phyloP scores from a whole-genome alignment of 148 eudicot genomes.

The Arbutus unedo region DNA sequence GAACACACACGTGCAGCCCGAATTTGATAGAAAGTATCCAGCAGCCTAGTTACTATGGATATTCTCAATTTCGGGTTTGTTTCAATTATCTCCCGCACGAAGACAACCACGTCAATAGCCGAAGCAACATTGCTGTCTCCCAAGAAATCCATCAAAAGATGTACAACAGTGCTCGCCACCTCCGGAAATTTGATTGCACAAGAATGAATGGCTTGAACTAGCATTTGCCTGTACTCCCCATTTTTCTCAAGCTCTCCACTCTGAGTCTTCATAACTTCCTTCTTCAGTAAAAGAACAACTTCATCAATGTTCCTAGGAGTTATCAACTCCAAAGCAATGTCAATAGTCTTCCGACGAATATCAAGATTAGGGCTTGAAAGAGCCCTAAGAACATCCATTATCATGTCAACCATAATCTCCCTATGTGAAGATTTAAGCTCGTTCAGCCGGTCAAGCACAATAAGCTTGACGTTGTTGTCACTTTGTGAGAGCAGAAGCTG shows the following conservation, averaged over 20 bases:
- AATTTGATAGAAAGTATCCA: conserved; percentile 92
- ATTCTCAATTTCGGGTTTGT: conserved; percentile 87
- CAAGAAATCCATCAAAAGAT: conserved; percentile 95
- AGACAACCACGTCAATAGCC: conserved; percentile 87
- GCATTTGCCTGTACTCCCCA: conserved; percentile 94
- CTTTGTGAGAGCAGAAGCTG: conserved; percentile 86
- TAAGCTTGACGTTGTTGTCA: conserved; percentile 94
- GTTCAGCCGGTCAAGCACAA: conserved; percentile 81
- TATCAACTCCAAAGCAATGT: conserved; percentile 74
- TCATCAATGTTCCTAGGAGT: conserved; percentile 88
- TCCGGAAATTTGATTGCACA: conserved; percentile 97
- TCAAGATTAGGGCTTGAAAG: conserved; percentile 95
- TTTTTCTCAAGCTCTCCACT: conserved; percentile 88
- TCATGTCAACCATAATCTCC: conserved; percentile 86
- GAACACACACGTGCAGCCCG: conserved; percentile 89
- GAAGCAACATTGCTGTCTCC: conserved; percentile 91
- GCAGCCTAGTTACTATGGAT: conserved; percentile 76
- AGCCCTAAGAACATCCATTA: conserved; percentile 95
- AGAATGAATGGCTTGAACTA: conserved; percentile 92
- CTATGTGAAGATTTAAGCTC: conserved; percentile 76
- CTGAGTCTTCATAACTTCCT: conserved; percentile 94
- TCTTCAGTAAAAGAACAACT: conserved; percentile 86
- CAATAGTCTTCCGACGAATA: conserved; percentile 80
- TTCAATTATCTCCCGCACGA: conserved; percentile 87
- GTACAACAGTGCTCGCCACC: conserved; percentile 98